Base-by-base conservation (phyloP, 441 rosid species). In the Monsonia emarginata region DNA sequence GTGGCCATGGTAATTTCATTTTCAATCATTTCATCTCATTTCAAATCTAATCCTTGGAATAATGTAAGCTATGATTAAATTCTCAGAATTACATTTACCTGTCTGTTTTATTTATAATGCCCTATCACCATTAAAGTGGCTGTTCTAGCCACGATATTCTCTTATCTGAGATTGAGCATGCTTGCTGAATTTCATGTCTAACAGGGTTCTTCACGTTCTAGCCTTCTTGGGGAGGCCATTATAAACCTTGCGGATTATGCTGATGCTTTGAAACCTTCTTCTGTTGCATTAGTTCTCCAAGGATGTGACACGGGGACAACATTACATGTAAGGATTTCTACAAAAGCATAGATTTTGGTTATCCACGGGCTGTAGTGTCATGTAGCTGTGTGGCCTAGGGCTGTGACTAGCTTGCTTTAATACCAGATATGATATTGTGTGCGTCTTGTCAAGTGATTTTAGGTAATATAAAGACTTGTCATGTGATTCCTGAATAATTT, bases 161-260 rank as follows among this genome's bases (percentile, higher is more conserved):
- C n/a, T 21, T 69, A 32, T 42, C 28, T 72, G 50, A 44, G 67
- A 64, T 66, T 81, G 67, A 67, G 61, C 61, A 31, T 44, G 28
- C 67, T 30, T 74, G 61, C 61, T 67, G 42, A 59, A 67, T 77
- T 65, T 69, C 58, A 58, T 75, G 68, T 73, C 75, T 48, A 57
- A 67, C 83, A 95, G 99, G 99, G 99, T 72, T 85, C 98, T 74
- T 85, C 99, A 36, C 80, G 98, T 74, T 85, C 99, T 66, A 83
- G 88, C 78, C 71, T 89, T 60, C 97, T 95, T 66, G 99, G 99
- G 56, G 99, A 95, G 81, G 93, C 91, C 52, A 77, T 81, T 42
- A 89, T 95, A 75, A 86, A 95, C 79, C 98, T 95, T 77, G 84
- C 99, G 72, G 91, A 89, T 80, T 88, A 89, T 82, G 89, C 86